Evolutionary conservation across 2,329 filamentous ascomycete genomes (phyloP).

Genomic region (Anisogramma anomala): DNA sequence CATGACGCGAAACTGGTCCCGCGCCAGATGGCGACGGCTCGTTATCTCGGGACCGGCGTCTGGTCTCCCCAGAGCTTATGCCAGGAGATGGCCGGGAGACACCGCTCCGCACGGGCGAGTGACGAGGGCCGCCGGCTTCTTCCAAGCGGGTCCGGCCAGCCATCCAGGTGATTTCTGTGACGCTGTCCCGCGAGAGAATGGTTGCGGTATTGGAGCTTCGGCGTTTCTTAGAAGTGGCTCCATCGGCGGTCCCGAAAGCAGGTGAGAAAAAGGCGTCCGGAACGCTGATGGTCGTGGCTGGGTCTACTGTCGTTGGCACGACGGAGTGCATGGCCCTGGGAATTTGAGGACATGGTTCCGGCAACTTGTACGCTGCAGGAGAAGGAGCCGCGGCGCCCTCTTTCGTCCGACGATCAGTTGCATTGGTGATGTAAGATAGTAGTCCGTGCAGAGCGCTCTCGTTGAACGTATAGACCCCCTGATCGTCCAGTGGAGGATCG

Average conservation of each 20-base stretch:
- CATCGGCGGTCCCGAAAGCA: not conserved
- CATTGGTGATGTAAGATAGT: not conserved
- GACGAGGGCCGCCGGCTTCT: not conserved
- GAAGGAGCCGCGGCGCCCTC: not conserved
- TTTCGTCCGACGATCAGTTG: not conserved
- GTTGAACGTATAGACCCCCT: conserved; percentile 1
- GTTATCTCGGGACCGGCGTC: not conserved
- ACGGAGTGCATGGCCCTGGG: not conserved
- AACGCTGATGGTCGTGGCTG: conserved; percentile 3
- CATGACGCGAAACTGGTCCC: not conserved
- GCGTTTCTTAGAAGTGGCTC: not conserved
- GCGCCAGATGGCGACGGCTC: not conserved
- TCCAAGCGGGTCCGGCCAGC: not conserved
- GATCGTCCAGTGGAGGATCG: not conserved
- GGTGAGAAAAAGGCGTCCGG: not conserved
- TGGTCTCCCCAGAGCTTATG: not conserved
- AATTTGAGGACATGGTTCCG: not conserved
- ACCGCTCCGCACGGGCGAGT: not conserved
- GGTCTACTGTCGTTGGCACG: not conserved
- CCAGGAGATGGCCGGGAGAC: not conserved
- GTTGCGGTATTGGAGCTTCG: not conserved
- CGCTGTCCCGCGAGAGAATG: conserved; percentile 3
- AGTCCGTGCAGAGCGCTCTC: conserved; percentile 3
- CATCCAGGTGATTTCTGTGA: conserved; percentile 9
- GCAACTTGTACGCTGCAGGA: not conserved